Base-by-base conservation (phyloP, 331 rosid genomes). In the Malus hybrid region DNA sequence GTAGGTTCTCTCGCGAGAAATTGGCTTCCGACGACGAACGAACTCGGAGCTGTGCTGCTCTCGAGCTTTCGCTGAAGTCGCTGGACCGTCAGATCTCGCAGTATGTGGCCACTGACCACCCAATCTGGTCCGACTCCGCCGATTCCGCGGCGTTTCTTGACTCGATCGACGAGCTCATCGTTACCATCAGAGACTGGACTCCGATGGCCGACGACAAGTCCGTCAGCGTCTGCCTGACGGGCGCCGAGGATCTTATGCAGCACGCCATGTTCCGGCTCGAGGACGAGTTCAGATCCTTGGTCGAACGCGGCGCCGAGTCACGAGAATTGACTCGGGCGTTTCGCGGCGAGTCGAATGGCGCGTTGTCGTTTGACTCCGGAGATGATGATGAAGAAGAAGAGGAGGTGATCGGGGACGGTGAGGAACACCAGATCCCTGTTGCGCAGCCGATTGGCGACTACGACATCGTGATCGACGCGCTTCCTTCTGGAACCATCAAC, bases 281-380 rank as follows among this genome's bases (percentile, higher is more conserved):
- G 84, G 97, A 90, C 0, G 99, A 94, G 92, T 94, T 94, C 76
- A 76, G 97, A 44, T 86, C 96, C 15, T 82, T 94, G 81, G 90
- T 92, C 90, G 97, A 89, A 66, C 95, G 97, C 52, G 97, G 96
- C 5, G 97, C 91, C 7, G 96, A 90, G 87, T 88, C 98, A 27
- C 86, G 87, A 29, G 97, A 86, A 60, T 64, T 91, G 50, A 82
- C 82, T 42, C 88, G 88, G 20, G 76, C 80, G 46, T 77, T 71
- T 54, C 77, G 84, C 57, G 81, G 77, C 13, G 93, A 84, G 76
- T 86, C 92, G 7, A 60, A 82, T 9, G 91, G 85, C 8, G 82
- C 84, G 44, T 56, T 84, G 9, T 85, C 86, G 31, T 87, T 77
- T 18, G 99, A 90, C 19, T 90, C 93, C 9, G 97, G 80, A 3